phyloP scores from a whole-genome alignment of 768 basidiomycete species.

The Leucosporidium scottii region DNA sequence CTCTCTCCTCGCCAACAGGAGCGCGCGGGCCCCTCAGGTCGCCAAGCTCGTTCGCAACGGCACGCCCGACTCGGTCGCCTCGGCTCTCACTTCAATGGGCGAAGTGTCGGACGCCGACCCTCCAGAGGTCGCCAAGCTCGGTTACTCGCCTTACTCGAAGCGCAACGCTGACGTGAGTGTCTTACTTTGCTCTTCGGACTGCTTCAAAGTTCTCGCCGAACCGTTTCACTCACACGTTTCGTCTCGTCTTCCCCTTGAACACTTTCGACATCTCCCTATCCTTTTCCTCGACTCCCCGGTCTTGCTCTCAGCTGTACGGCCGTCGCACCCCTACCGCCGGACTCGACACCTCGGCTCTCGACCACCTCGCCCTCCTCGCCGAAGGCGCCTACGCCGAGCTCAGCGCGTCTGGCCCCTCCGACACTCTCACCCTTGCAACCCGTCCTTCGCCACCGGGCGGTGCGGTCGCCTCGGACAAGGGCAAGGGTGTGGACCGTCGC shows the following conservation, averaged over 20 bases:
- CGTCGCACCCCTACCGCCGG: too few relatives aligned
- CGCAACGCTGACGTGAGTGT: not conserved
- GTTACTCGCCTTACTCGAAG: constrained; percentile 9
- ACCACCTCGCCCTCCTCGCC: constrained; percentile 9
- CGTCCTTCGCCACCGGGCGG: not conserved
- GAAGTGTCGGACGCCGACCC: constrained; percentile 9
- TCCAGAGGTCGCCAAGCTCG: constrained; percentile 8
- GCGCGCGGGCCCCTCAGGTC: not conserved
- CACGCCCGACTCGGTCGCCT: not conserved
- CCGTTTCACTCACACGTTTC: too few relatives aligned
- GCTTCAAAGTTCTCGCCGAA: too few relatives aligned
- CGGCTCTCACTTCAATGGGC: constrained; percentile 1
- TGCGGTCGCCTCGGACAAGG: not conserved
- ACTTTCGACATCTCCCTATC: too few relatives aligned
- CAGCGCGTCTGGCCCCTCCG: constrained; percentile 19
- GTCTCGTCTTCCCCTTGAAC: not conserved
- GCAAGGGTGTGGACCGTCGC: not conserved
- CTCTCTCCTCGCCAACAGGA: not conserved
- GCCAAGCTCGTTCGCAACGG: not conserved
- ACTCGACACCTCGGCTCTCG: not conserved
- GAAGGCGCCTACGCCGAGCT: constrained; percentile 11
- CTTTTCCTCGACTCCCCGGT: too few relatives aligned
- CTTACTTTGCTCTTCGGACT: too few relatives aligned
- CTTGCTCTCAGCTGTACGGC: not conserved
- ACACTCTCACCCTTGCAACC: not conserved